A percentile compares a stretch with the other conserved stretches of the same genome.
Evolutionary conservation across 306 rosid species (phyloP).

Genomic region (Quercus robur): DNA sequence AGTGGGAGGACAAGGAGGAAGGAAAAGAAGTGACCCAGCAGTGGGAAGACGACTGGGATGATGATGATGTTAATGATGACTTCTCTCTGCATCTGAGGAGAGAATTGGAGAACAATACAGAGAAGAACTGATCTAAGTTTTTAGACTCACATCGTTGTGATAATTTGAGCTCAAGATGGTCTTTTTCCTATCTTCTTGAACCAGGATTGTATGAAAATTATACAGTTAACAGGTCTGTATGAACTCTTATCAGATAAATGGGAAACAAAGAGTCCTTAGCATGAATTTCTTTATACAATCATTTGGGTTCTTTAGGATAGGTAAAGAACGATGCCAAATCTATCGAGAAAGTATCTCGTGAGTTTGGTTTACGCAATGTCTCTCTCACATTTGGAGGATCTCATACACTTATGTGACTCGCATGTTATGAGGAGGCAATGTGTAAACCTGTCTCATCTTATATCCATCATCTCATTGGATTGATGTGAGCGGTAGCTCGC

Average conservation of each 20-base stretch:
- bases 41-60: constrained; percentile 99
- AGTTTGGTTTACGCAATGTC: too few species aligned
- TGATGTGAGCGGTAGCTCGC: too few species aligned
- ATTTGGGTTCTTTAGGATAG: not conserved
- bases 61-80: constrained; percentile 88
- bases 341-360: too few species aligned
- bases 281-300: not conserved
- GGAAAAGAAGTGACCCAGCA: constrained; percentile 78
- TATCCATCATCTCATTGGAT: too few species aligned
- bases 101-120: constrained; percentile 73
- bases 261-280: not conserved
- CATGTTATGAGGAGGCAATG: too few species aligned
- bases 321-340: too few species aligned
- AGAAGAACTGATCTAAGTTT: constrained; percentile 25
- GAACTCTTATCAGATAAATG: not conserved
- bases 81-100: constrained; percentile 84
- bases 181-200: not conserved
- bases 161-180: not conserved
- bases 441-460: too few species aligned
- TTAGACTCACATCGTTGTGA: not conserved
- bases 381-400: too few species aligned
- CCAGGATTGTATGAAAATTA: too few species aligned
- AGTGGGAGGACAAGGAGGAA: constrained; percentile 79
- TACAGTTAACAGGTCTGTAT: not conserved
- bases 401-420: too few species aligned